phyloP scores from a whole-genome alignment of 2,329 filamentous ascomycete genomes.

The Neopestalotiopsis sp. region DNA sequence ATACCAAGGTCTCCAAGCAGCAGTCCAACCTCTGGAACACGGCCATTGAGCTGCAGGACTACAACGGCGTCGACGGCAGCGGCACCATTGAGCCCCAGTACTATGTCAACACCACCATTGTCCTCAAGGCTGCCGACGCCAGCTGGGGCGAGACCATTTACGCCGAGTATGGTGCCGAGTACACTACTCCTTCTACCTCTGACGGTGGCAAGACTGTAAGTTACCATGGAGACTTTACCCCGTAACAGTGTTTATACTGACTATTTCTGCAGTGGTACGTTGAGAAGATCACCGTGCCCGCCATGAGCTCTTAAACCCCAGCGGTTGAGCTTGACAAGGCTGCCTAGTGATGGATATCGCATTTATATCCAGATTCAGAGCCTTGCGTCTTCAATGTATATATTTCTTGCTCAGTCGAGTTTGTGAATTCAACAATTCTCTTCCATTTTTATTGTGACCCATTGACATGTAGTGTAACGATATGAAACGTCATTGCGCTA shows the following conservation, averaged over 20 bases:
- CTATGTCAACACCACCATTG: conserved; percentile 18
- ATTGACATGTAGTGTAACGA: too few relatives aligned
- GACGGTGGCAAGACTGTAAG: conserved; percentile 15
- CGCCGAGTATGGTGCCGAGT: conserved; percentile 9
- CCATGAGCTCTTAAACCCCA: conserved; percentile 7
- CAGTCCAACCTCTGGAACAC: conserved; percentile 12
- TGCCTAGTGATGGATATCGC: background rate
- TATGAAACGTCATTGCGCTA: too few relatives aligned
- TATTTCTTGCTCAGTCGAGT: background rate
- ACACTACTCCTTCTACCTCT: conserved; percentile 1
- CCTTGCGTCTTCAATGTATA: background rate
- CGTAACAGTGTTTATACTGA: background rate
- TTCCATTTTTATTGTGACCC: background rate
- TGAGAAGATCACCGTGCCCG: conserved; percentile 15
- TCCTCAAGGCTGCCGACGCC: conserved; percentile 9
- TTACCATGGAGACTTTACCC: background rate
- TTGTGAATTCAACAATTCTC: background rate
- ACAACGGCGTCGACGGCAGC: conserved; percentile 10
- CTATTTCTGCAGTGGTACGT: conserved; percentile 6
- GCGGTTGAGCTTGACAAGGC: background rate
- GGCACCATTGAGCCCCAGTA: conserved; percentile 14
- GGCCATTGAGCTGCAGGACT: conserved; percentile 14
- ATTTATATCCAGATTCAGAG: background rate
- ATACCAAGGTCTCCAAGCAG: conserved; percentile 18
- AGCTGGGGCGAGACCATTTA: conserved; percentile 8